Evolutionary conservation across 805 yeast genomes (phyloP).

Genomic region (Teunomyces aglyptinius): DNA sequence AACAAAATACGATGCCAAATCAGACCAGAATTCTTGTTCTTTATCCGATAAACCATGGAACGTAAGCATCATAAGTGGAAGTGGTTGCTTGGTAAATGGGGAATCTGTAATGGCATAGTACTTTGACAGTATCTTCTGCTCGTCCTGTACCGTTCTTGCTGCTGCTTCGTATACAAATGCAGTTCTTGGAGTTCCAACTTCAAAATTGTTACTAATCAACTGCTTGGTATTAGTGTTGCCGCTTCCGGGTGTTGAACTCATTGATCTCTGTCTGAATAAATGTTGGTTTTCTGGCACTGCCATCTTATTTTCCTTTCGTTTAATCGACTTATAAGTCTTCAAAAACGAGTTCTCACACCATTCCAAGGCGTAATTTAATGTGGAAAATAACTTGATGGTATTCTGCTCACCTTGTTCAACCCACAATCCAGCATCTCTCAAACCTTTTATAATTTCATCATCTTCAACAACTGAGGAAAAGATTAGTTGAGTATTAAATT

Average conservation of each 20-base stretch:
- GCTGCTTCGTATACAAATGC: conserved; percentile 55
- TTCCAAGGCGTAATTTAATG: conserved; percentile 84
- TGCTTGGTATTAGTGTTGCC: conserved; percentile 8
- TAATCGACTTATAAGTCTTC: conserved; percentile 49
- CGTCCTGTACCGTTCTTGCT: conserved; percentile 41
- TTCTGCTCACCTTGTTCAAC: conserved; percentile 32
- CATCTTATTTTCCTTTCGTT: conserved; percentile 16
- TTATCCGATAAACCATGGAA: conserved; percentile 57
- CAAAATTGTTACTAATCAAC: conserved; percentile 18
- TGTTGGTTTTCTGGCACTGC: conserved; percentile 10
- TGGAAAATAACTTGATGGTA: conserved; percentile 62
- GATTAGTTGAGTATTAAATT: conserved; percentile 67
- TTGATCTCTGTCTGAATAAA: conserved; percentile 7
- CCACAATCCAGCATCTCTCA: conserved; percentile 83
- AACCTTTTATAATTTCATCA: conserved; percentile 64
- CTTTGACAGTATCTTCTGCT: conserved; percentile 43
- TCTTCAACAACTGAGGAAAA: conserved; percentile 74
- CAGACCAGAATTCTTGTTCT: conserved; percentile 60
- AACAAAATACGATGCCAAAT: conserved; percentile 51
- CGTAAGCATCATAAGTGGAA: conserved; percentile 62
- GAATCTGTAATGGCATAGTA: conserved; percentile 44
- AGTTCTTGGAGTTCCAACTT: conserved; percentile 52
- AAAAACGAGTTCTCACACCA: conserved; percentile 96
- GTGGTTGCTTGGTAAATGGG: conserved; percentile 49
- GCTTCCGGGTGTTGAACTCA: conserved; percentile 5